Evolutionary conservation across 2,329 filamentous ascomycete species (phyloP), one percentile per base, ranked within the genome.

Genomic region (Harringtonia aguacate): DNA sequence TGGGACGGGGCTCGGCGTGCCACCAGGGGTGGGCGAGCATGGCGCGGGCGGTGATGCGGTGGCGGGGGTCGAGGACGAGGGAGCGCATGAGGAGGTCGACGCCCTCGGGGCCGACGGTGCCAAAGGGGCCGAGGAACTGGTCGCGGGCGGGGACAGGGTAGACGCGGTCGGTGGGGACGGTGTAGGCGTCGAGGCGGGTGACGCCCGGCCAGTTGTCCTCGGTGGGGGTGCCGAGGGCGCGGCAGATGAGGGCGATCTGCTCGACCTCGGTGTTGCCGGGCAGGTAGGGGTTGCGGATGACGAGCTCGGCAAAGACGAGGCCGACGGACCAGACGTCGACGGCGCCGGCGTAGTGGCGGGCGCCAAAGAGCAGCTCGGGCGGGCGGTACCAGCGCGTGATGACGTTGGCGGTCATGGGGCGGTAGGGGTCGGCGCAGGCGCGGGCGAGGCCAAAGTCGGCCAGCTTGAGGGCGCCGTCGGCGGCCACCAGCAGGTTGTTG

Each of bases 341-440:
- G 8, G 83, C 85, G 21, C 88, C 88, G 36, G 81, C 81, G 67
- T 98, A 98, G 65, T 92, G 86, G 46, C 79, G 77, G 3, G 88
- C 87, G 46, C 89, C 88, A 58, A 90, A 95, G 50, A 97, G 79
- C 20, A 98, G 75, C 69, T 98, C 92, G 1, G 89, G 89, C 1
- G 92, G 89, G 1, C 90, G 77, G 68, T 97, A 98, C 88, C 92
- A 98, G 51, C 88, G 80, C 17, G 92, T 98, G 61, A 98, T 94
- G 51, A 95, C 90, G 57, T 92, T 88, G 57, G 81, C 80, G 2
- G 90, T 95, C 92, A 98, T 98, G 53, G 75, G 74, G 44, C 79
- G 71, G 56, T 88, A 86, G 0, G 92, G 90, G 61, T 98, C 92
- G 8, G 87, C 83, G 61, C 95, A 95, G 48, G 75, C 78, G 50